Percentiles rank a stretch among this genome's conserved stretches.
phyloP scores from a whole-genome alignment of 106 monocot genomes.

The Apostasia ramifera region DNA sequence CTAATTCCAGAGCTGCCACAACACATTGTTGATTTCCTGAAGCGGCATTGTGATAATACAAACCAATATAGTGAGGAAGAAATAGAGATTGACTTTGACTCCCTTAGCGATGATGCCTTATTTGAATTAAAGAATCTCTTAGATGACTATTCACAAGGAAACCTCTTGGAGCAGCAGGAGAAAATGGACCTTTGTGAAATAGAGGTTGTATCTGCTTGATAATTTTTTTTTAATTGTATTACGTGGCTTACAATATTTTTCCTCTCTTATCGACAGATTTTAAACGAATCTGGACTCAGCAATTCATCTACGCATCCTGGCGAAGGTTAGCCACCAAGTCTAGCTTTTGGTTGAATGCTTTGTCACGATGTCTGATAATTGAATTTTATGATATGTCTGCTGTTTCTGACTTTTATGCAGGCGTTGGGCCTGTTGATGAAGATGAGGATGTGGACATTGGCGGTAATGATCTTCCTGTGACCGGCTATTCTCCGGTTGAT shows the following conservation, averaged over 20 bases:
- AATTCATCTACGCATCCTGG: conserved; percentile 56
- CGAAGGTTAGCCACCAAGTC: conserved; percentile 30
- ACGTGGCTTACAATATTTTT: conserved; percentile 1
- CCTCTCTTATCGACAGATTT: conserved; percentile 28
- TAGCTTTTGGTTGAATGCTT: conserved; percentile 1
- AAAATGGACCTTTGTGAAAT: conserved; percentile 50
- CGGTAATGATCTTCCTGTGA: conserved; percentile 54
- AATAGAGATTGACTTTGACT: conserved; percentile 79
- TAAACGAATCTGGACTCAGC: conserved; percentile 60
- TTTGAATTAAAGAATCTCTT: conserved; percentile 65
- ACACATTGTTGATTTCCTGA: conserved; percentile 60
- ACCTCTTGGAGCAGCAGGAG: conserved; percentile 12
- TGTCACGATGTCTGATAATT: conserved; percentile 1
- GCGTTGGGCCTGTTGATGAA: conserved; percentile 57
- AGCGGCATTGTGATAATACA: conserved; percentile 25
- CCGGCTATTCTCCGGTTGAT: conserved; percentile 63
- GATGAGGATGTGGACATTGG: conserved; percentile 66
- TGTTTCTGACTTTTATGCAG: conserved; percentile 21
- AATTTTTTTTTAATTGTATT: background rate
- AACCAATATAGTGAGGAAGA: conserved; percentile 47
- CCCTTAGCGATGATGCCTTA: conserved; percentile 47
- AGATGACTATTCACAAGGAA: conserved; percentile 36
- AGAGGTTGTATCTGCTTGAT: conserved; percentile 34
- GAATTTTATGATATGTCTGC: background rate
- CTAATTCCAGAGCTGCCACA: conserved; percentile 44